Base-by-base conservation (phyloP, 1,139 yeast genomes). In the Saccharomycopsis crataegensis region DNA sequence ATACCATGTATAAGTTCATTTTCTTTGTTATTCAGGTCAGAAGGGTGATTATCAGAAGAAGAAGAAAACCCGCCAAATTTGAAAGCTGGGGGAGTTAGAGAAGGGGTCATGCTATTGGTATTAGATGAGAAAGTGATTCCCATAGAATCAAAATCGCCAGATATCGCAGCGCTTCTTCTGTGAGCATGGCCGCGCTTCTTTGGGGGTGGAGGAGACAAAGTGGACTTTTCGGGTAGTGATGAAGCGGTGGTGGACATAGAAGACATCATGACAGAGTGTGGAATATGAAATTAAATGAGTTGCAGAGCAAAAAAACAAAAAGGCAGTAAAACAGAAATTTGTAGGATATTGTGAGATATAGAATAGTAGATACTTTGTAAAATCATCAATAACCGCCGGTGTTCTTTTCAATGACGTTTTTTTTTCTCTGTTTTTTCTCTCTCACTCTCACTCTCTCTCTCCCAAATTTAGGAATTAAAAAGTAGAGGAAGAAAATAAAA, bases 131-230 rank as follows among this genome's bases (percentile, higher is more conserved):
- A 48, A 72, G 68, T 58, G 49, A 50, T 57, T 55, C 48, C 58
- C 63, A 60, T 65, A 56, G 54, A 70, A 61, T 83, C 90, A 63
- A 83, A 83, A 63, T 83, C 90, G 0, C 89, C 89, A 2, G 87
- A 81, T 12, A 83, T 80, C 0, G 89, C 89, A 32, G 86, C 85
- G 0, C 89, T 83, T 49, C 91, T 69, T 61, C 82, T 75, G 61
- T 83, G 90, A 48, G 82, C 74, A 65, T 83, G 90, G 1, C 78
- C 76, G 59, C 79, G 71, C 61, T 71, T 71, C 45, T 54, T 54
- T 3, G 53, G 46, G 31, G 43, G 16, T 8, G 48, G 48, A 2
- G 48, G 48, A 8, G 48, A 45, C 7, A 45, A 17, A 8, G 9
- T 45, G 8, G 40, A 11, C 8, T 11, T 14, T 32, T 33, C 48